Base-by-base conservation (phyloP, 306 rosid genomes). In the Astragalus membranaceus region DNA sequence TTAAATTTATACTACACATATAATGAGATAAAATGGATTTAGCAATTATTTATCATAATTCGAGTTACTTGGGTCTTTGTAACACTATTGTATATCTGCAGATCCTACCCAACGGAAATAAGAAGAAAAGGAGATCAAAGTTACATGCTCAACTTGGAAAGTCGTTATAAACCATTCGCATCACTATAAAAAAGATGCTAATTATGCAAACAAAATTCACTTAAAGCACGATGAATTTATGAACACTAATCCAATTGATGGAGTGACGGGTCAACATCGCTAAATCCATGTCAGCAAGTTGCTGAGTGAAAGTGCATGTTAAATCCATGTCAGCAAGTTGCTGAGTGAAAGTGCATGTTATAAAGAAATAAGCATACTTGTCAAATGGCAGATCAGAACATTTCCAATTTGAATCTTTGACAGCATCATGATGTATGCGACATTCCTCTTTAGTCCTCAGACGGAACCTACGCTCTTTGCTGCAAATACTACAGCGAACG, bases 371-470 rank as follows among this genome's bases (percentile, higher is more conserved):
- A 75, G 39, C 96, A 62, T 93, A 93, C 98, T 88, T 90, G 93
- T 93, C 94, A 85, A 75, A 93, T 47, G 92, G 87, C 42, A 88
- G 89, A 83, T 93, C 86, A 76, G 89, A 69, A 78, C 98, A 93
- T 60, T 80, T 87, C 98, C 98, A 93, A 55, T 87, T 85, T 20
- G 53, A 73, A 74, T 87, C 94, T 56, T 92, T 94, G 71, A 88
- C 70, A 75, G 96, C 96, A 81, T 93, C 98, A 73, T 93, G 98
- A 82, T 93, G 89, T 76, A 87, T 13, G 48, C 86, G 89, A 54
- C 97, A 93, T 77, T 93, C 97, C 84, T 93, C 98, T 70, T 85
- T 87, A 23, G 94, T 82, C 70, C 98, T 84, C 78, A 93, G 85
- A 10, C 96, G 97, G 75, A 93, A 93, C 80, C 98, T 89, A 42